A percentile compares a stretch with the other conserved stretches of the same genome.
phyloP scores from a whole-genome alignment of 768 basidiomycete genomes.

The Suillus tomentosus region DNA sequence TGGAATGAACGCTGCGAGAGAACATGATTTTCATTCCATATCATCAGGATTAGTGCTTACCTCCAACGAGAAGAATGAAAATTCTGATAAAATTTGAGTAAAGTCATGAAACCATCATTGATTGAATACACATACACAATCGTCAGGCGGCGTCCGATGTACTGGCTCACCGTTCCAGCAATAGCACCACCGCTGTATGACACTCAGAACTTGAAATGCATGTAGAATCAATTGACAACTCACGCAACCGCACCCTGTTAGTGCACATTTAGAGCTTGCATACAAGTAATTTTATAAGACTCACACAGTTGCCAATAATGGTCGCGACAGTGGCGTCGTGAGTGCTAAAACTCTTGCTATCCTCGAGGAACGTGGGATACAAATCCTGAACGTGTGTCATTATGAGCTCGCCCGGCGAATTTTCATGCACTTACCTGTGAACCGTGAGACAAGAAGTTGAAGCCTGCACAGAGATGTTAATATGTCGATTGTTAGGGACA shows the following conservation, averaged over 20 bases:
- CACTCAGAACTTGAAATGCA: slow-evolving; percentile 3
- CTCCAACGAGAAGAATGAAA: slow-evolving; percentile 57
- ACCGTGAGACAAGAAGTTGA: slow-evolving; percentile 80
- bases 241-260: slow-evolving; percentile 46
- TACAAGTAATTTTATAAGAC: slow-evolving; percentile 20
- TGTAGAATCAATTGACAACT: slow-evolving; percentile 25
- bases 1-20: slow-evolving; percentile 56
- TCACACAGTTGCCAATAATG: slow-evolving; percentile 75
- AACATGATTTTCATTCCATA: slow-evolving; percentile 5
- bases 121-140: slow-evolving; percentile 45
- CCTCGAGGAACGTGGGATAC: slow-evolving; percentile 77
- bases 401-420: too few relatives aligned
- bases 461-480: slow-evolving; percentile 40
- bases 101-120: neutral
- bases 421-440: slow-evolving; percentile 46
- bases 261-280: slow-evolving; percentile 2
- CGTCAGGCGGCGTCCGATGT: slow-evolving; percentile 81
- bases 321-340: slow-evolving; percentile 71
- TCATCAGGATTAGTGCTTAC: slow-evolving; percentile 17
- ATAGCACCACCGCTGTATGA: slow-evolving; percentile 59
- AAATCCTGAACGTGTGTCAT: slow-evolving; percentile 50
- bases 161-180: slow-evolving; percentile 74
- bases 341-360: slow-evolving; percentile 58
- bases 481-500: neutral
- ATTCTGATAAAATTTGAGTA: slow-evolving; percentile 35